Conservation (phyloP, 2,329 filamentous ascomycete species). For the Calonectria pteridis region DNA sequence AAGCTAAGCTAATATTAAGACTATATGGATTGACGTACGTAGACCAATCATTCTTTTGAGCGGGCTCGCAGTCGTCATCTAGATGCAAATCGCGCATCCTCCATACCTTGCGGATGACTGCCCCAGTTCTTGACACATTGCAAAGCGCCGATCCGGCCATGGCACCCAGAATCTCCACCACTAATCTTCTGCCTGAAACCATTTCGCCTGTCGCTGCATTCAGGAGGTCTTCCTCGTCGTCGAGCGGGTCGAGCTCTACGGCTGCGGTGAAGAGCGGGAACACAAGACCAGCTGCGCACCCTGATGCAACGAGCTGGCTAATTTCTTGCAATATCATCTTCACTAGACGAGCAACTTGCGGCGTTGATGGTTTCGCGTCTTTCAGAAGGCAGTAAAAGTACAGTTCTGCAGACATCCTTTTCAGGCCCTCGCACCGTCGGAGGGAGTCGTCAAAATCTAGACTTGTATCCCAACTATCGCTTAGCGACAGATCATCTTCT, state of each 20-base stretch:
- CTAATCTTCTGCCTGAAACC: constrained; percentile 31
- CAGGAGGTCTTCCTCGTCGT: constrained; percentile 23
- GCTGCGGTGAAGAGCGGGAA: constrained; percentile 41
- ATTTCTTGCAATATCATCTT: constrained; percentile 27
- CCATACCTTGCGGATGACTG: constrained; percentile 62
- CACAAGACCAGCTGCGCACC: constrained; percentile 34
- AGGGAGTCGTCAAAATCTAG: constrained; percentile 28
- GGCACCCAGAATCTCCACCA: constrained; percentile 43
- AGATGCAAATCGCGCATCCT: constrained; percentile 53
- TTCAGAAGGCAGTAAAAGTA: constrained; percentile 61
- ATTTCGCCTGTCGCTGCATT: neutral
- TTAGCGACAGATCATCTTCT: constrained; percentile 7
- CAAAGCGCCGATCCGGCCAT: constrained; percentile 56
- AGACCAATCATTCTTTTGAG: constrained; percentile 41
- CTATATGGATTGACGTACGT: constrained; percentile 45
- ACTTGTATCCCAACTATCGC: neutral
- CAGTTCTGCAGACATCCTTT: constrained; percentile 55
- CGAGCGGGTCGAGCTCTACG: constrained; percentile 34
- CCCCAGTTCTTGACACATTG: constrained; percentile 58
- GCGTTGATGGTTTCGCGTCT: constrained; percentile 54
- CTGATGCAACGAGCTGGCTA: constrained; percentile 20
- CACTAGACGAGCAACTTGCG: neutral
- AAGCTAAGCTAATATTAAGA: constrained; percentile 44
- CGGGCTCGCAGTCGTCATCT: constrained; percentile 7
- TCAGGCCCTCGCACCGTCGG: constrained; percentile 46